These are phyloP conservation scores for Picea engelmannii DNA, from an alignment of 83 land plant species.

Conservation along the genomic window DNA sequence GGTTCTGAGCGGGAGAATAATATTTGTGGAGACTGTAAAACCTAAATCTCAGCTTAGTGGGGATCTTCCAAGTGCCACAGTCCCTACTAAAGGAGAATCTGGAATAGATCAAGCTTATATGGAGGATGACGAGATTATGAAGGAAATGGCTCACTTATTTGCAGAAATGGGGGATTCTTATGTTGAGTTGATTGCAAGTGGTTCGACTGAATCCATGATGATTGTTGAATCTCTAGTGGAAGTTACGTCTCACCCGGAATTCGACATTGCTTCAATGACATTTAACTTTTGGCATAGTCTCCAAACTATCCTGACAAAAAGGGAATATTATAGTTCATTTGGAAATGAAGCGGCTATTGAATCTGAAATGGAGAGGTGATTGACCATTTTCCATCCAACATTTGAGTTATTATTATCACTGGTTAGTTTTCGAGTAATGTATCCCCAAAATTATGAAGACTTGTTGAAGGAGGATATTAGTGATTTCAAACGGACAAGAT, in stretches of 20 bases:
- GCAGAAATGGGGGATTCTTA: slow-evolving; percentile 29
- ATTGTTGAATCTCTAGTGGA: slow-evolving; percentile 86
- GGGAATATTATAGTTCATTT: slow-evolving; percentile 57
- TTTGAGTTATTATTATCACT: slow-evolving; percentile 86
- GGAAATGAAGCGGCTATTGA: slow-evolving; percentile 64
- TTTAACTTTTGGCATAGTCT: slow-evolving; percentile 96
- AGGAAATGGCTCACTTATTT: too few species aligned
- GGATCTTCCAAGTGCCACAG: too few species aligned
- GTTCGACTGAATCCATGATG: slow-evolving; percentile 83
- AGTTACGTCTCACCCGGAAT: slow-evolving; percentile 92
- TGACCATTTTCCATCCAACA: slow-evolving; percentile 57
- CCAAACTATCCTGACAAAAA: slow-evolving; percentile 62
- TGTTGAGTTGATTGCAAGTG: slow-evolving; percentile 92
- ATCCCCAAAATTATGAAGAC: slow-evolving; percentile 74
- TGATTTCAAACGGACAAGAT: slow-evolving; percentile 88
- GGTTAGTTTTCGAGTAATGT: slow-evolving; percentile 82
- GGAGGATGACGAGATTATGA: too few species aligned
- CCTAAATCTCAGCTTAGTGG: too few species aligned
- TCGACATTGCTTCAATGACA: slow-evolving; percentile 91
- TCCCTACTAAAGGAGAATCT: too few species aligned
- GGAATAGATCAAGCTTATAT: too few species aligned
- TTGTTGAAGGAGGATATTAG: slow-evolving; percentile 81
- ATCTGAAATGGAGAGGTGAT: slow-evolving; percentile 69
- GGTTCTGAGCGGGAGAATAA: too few species aligned
- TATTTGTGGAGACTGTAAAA: too few species aligned